Evolutionary conservation across 2,329 filamentous ascomycete species (phyloP).

Genomic region (Zasmidium citrigriseum): DNA sequence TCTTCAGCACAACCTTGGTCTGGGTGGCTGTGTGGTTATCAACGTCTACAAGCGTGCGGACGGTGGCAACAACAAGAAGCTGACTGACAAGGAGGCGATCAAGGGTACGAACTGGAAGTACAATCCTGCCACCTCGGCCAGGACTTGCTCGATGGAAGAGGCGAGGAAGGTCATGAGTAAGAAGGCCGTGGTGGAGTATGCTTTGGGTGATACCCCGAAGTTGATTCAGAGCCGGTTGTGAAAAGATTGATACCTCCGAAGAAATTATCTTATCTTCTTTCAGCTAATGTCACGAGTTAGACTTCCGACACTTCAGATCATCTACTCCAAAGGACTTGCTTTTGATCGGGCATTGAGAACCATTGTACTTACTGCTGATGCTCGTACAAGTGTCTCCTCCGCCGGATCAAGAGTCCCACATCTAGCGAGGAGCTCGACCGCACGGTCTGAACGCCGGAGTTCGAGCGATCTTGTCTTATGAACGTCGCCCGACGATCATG

Average conservation of each 20-base stretch:
- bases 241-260: neutral
- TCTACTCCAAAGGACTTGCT: too few species aligned
- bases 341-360: too few species aligned
- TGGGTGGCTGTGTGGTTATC: slow-evolving; percentile 87
- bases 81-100: slow-evolving; percentile 66
- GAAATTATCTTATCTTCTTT: neutral
- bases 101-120: slow-evolving; percentile 74
- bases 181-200: slow-evolving; percentile 68
- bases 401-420: too few species aligned
- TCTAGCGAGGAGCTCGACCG: too few species aligned
- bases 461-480: too few species aligned
- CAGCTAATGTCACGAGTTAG: neutral
- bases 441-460: too few species aligned
- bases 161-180: slow-evolving; percentile 69
- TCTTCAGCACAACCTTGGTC: slow-evolving; percentile 88
- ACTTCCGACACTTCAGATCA: neutral
- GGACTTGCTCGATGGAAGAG: slow-evolving; percentile 81
- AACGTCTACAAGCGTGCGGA: slow-evolving; percentile 87
- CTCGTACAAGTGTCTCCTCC: too few species aligned
- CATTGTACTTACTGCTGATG: too few species aligned
- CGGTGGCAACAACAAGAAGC: slow-evolving; percentile 61
- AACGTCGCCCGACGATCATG: too few species aligned
- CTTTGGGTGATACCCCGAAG: slow-evolving; percentile 71
- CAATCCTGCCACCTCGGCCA: slow-evolving; percentile 87
- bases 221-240: slow-evolving; percentile 73